phyloP scores from a whole-genome alignment of 2,329 filamentous ascomycete species.

The Tolypocladium ophioglossoides region DNA sequence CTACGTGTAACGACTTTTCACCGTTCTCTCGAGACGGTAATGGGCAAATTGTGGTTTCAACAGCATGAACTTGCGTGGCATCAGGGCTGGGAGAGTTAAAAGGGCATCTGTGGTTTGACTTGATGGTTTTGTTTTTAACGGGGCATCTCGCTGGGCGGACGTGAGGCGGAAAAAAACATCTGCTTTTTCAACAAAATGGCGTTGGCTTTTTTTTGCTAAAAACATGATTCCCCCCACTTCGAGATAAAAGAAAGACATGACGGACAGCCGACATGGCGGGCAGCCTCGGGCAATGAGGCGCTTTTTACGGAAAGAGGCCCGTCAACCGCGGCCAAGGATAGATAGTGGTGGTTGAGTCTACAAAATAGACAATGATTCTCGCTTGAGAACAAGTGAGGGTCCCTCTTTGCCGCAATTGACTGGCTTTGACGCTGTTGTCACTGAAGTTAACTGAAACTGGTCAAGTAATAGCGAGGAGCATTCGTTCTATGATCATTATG shows the following conservation, averaged over 20 bases:
- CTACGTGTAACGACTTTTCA: conserved; percentile 24
- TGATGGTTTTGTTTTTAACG: conserved; percentile 3
- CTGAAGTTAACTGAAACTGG: too few relatives aligned
- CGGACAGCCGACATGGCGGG: background rate
- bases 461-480: background rate
- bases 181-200: conserved; percentile 31
- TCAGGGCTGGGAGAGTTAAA: conserved; percentile 19
- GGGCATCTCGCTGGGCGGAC: conserved; percentile 16
- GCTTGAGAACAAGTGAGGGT: conserved; percentile 2
- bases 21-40: conserved; percentile 19
- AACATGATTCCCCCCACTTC: conserved; percentile 21
- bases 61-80: conserved; percentile 32
- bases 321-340: conserved; percentile 32
- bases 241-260: conserved; percentile 15
- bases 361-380: conserved; percentile 9
- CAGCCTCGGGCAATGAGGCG: conserved; percentile 1
- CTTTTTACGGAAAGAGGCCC: conserved; percentile 17
- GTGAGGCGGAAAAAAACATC: conserved; percentile 22
- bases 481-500: background rate
- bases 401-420: background rate
- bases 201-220: conserved; percentile 25
- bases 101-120: conserved; percentile 14
- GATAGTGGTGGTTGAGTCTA: conserved; percentile 11
- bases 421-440: too few relatives aligned
- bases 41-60: conserved; percentile 31